These are phyloP conservation scores for Colletotrichum chlorophyti DNA, from an alignment of 2,329 filamentous ascomycete genomes.

Conservation along the genomic window DNA sequence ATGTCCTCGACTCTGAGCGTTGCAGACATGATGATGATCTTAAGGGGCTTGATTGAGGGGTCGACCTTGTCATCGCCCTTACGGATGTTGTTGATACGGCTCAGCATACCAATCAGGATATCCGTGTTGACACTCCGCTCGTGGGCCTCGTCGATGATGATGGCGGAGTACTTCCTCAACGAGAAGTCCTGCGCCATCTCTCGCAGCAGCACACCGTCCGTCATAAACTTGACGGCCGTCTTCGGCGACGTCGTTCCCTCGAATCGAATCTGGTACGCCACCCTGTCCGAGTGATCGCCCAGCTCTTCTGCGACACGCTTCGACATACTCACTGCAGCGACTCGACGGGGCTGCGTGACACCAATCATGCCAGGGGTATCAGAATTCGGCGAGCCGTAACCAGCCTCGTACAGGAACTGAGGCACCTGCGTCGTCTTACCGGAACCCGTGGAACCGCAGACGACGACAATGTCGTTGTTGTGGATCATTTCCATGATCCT, in stretches of 20 bases:
- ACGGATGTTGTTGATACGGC: constrained; percentile 85
- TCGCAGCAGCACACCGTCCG: constrained; percentile 91
- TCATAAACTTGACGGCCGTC: constrained; percentile 98
- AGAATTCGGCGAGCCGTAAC: constrained; percentile 80
- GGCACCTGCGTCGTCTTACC: constrained; percentile 98
- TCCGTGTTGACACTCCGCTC: constrained; percentile 98
- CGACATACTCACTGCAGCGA: constrained; percentile 96
- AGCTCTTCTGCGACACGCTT: constrained; percentile 89
- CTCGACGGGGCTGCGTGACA: constrained; percentile 91
- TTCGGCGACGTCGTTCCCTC: constrained; percentile 81
- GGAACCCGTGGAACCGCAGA: constrained; percentile 94
- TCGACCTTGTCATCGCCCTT: constrained; percentile 77
- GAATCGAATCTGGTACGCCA: constrained; percentile 95
- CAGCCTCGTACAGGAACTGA: constrained; percentile 93
- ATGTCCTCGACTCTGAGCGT: constrained; percentile 92
- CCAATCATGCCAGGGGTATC: constrained; percentile 92
- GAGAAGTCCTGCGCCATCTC: constrained; percentile 91
- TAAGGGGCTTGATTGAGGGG: constrained; percentile 76
- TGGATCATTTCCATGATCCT: constrained; percentile 98
- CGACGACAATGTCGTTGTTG: constrained; percentile 86
- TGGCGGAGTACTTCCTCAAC: constrained; percentile 87
- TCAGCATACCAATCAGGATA: constrained; percentile 96
- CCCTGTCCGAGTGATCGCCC: constrained; percentile 75
- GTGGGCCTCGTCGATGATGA: constrained; percentile 96
- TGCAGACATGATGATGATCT: constrained; percentile 97